Conservation (phyloP, 2,329 filamentous ascomycete species). For the Pseudodiploospora longispora region DNA sequence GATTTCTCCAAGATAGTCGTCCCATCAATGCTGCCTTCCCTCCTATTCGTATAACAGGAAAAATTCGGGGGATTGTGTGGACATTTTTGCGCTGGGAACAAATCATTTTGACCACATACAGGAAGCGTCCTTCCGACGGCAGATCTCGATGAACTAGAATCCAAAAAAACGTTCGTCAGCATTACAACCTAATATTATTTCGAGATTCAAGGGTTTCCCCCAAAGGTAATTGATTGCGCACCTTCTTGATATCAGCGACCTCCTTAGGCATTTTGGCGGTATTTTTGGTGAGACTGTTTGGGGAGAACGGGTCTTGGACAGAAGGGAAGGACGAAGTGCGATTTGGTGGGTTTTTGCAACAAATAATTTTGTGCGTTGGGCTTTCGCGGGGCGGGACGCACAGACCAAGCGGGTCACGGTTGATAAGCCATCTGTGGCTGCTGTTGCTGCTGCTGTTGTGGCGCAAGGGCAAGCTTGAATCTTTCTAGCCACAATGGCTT, state of each 20-base stretch:
- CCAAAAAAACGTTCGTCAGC: conserved; percentile 25
- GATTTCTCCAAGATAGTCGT: not conserved
- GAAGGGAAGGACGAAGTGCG: conserved; percentile 6
- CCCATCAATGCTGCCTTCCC: conserved; percentile 1
- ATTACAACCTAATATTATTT: not conserved
- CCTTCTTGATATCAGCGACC: conserved; percentile 95
- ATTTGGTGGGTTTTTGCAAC: conserved; percentile 15
- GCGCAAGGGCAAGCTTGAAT: conserved; percentile 3
- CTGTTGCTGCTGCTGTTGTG: conserved; percentile 7
- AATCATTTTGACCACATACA: conserved; percentile 58
- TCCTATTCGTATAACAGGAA: not conserved
- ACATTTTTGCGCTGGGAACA: conserved; percentile 7
- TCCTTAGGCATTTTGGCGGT: conserved; percentile 91
- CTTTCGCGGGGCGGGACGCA: conserved; percentile 17
- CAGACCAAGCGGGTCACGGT: conserved; percentile 7
- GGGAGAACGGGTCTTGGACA: conserved; percentile 11
- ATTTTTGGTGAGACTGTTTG: conserved; percentile 22
- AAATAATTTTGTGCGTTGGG: conserved; percentile 19
- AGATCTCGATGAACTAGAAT: conserved; percentile 97
- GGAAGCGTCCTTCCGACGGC: conserved; percentile 97
- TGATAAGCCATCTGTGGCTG: not conserved
- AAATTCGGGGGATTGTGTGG: not conserved
- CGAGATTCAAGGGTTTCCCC: not conserved
- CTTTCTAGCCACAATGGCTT: no score
- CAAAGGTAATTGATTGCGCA: conserved; percentile 23